Base-by-base conservation (phyloP, 345 rosid genomes). In the Eucalyptus albens region DNA sequence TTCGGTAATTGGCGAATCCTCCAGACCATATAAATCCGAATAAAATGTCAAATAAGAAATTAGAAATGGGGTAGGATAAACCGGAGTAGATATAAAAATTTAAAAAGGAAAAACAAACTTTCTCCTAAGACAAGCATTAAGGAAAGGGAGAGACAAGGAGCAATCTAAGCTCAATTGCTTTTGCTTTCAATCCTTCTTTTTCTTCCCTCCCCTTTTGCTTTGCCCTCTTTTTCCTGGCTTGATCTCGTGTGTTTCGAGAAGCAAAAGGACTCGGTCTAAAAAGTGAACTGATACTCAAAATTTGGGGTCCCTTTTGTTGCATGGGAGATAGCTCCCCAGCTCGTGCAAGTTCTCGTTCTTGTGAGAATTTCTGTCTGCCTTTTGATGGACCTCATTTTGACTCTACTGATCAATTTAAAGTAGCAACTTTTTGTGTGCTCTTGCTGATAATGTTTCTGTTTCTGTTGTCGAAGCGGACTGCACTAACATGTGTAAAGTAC, bases 171-270 rank as follows among this genome's bases (percentile, higher is more conserved):
- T 87, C 90, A 90, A 92, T 87, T 56, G 21, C 83, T 37, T 77
- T 81, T 86, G 44, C 87, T 50, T 50, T 82, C 37, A 9, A 44
- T 85, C 24, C 81, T 65, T 53, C 67, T 77, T 69, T 69, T 88
- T 33, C 24, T 50, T 72, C 50, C 55, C 67, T 88, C 42, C 55
- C 89, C 59, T 89, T 88, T 80, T 21, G 83, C 88, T 88, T 87
- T 65, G 49, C 15, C 31, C 5, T 51, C 16, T 65, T 65, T 65
- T 65, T 65, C 77, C 89, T 87, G 92, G 87, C 88, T 89, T 92
- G 92, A 86, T 91, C 93, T 94, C 94, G 94, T 94, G 92, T 91
- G 95, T 91, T 93, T 95, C 95, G 92, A 94, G 95, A 94, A 91
- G 92, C 86, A 62, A 86, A 47, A 21, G 47, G 91, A 93, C 26